A percentile compares a stretch with the other conserved stretches of the same genome.
Conservation (phyloP, 305 asterid species). For the Ajuga reptans region DNA sequence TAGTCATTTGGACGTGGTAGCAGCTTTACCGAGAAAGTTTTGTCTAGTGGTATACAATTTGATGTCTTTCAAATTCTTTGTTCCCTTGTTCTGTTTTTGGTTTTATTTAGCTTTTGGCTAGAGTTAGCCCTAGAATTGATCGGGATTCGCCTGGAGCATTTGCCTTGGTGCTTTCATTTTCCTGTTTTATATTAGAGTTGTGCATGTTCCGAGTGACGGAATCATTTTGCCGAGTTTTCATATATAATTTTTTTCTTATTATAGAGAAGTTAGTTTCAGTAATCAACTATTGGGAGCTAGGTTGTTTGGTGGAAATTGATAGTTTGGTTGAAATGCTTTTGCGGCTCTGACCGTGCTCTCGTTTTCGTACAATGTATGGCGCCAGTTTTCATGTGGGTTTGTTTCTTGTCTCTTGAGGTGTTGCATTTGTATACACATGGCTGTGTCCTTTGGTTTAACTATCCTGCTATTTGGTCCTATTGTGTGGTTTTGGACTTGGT, state of each 20-base stretch:
- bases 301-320: neutral
- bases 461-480: neutral
- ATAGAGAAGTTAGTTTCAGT: neutral
- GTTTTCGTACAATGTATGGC: too few species aligned
- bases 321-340: too few species aligned
- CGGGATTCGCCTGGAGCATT: neutral
- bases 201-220: neutral
- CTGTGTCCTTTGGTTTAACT: neutral
- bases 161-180: neutral
- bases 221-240: neutral
- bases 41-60: neutral
- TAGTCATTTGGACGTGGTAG: neutral
- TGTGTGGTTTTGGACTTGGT: neutral
- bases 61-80: neutral
- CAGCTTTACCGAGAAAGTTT: neutral
- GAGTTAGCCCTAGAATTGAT: neutral
- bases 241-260: neutral
- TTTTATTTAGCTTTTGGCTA: neutral
- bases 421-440: neutral
- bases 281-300: neutral
- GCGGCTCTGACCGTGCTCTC: too few species aligned
- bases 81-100: neutral
- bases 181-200: neutral
- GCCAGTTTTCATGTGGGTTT: neutral
- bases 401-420: neutral